Conservation (phyloP, 1,139 yeast species). For the Saccharomyces hybrid region DNA sequence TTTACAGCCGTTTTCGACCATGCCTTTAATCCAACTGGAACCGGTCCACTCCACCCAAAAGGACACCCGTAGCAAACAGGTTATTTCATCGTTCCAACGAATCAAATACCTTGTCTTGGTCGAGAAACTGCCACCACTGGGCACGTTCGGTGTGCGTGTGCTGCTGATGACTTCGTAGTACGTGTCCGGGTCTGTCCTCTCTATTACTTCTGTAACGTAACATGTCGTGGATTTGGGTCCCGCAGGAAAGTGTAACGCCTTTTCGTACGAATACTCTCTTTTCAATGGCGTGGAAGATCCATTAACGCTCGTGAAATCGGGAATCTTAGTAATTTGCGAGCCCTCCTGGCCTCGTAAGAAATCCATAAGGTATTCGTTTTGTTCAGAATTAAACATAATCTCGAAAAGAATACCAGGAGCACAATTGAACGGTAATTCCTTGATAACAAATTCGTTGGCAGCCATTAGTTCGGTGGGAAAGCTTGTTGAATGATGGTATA, state of each 20-base stretch:
- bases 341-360: constrained; percentile 60
- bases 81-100: constrained; percentile 68
- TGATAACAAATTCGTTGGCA: constrained; percentile 46
- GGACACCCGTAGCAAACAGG: constrained; percentile 55
- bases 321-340: constrained; percentile 48
- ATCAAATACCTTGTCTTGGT: constrained; percentile 65
- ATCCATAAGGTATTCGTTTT: constrained; percentile 46
- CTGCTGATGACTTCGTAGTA: constrained; percentile 54
- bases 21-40: constrained; percentile 86
- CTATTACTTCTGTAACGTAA: constrained; percentile 57
- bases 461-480: constrained; percentile 41
- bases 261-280: constrained; percentile 41
- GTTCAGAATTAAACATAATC: constrained; percentile 63
- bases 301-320: constrained; percentile 38
- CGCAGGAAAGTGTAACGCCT: constrained; percentile 72
- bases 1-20: constrained; percentile 83
- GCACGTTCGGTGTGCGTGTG: constrained; percentile 88
- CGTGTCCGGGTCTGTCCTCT: constrained; percentile 48
- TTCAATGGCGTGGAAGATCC: neutral
- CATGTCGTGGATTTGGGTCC: constrained; percentile 93
- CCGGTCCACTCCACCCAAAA: constrained; percentile 82
- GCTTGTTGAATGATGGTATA: constrained; percentile 41
- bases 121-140: constrained; percentile 75
- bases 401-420: constrained; percentile 71
- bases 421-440: constrained; percentile 53